These are phyloP conservation scores for Mallotus japonicus DNA, from an alignment of 441 rosid species.

Conservation along the genomic window DNA sequence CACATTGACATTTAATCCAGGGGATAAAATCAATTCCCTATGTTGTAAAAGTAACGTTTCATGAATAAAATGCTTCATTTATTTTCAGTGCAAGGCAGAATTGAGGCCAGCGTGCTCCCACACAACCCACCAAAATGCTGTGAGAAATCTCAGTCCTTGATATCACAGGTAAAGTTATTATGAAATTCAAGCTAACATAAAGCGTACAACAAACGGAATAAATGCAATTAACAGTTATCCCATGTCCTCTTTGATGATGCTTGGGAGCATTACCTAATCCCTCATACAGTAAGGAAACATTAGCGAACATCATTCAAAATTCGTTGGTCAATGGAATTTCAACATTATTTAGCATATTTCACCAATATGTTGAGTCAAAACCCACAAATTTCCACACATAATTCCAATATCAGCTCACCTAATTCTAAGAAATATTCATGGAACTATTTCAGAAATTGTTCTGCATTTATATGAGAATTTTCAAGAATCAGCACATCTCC, in stretches of 20 bases:
- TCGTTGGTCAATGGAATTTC: not conserved
- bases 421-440: not conserved
- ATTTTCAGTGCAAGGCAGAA: not conserved
- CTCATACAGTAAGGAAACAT: not conserved
- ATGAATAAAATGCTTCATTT: not conserved
- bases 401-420: conserved; percentile 1
- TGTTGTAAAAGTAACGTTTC: not conserved
- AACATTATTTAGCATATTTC: not conserved
- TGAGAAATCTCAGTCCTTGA: not conserved
- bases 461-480: not conserved
- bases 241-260: conserved; percentile 1
- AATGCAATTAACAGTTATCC: not conserved
- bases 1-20: not conserved
- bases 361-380: not conserved
- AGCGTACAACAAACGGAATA: not conserved
- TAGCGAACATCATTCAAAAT: not conserved
- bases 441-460: not conserved
- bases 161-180: not conserved
- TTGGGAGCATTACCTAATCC: not conserved
- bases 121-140: not conserved
- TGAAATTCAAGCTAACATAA: not conserved
- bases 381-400: not conserved
- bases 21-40: not conserved
- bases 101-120: not conserved
- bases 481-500: not conserved